A percentile compares a stretch with the other conserved stretches of the same genome.
Evolutionary conservation across 202 grass and related monocot genomes (phyloP).

Genomic region (Setaria viridis): DNA sequence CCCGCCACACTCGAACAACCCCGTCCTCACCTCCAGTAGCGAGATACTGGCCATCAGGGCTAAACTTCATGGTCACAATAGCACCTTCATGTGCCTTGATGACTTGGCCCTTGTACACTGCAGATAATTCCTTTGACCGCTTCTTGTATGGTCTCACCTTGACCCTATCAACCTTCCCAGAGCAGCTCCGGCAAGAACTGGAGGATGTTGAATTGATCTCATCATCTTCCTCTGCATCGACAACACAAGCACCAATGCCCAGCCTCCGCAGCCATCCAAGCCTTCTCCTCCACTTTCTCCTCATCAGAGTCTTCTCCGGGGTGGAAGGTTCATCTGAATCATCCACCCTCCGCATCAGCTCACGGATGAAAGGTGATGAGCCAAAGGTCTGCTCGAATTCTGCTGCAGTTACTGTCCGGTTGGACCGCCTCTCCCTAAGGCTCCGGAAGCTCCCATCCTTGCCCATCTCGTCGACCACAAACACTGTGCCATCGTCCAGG

Average conservation of each 20-base stretch:
- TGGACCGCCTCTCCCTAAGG: conserved; percentile 60
- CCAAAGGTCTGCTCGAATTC: conserved; percentile 73
- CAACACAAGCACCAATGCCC: conserved; percentile 63
- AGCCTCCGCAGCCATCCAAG: conserved; percentile 78
- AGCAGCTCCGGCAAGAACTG: conserved; percentile 46
- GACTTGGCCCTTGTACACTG: conserved; percentile 73
- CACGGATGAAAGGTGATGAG: conserved; percentile 71
- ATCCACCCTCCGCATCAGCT: conserved; percentile 63
- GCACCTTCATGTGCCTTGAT: conserved; percentile 84
- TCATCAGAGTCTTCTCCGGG: conserved; percentile 40
- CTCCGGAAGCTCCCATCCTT: conserved; percentile 64
- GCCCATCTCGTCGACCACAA: conserved; percentile 64
- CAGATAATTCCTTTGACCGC: conserved; percentile 80
- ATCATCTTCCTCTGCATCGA: conserved; percentile 53
- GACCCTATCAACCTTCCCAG: conserved; percentile 56
- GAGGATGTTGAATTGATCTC: conserved; percentile 58
- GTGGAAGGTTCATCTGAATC: conserved; percentile 50
- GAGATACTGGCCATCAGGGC: conserved; percentile 72
- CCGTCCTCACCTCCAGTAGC: conserved; percentile 89
- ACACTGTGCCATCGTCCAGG: conserved; percentile 78
- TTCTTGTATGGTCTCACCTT: conserved; percentile 83
- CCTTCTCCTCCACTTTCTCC: conserved; percentile 27
- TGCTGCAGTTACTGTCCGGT: conserved; percentile 51
- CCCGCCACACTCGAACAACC: conserved; percentile 73
- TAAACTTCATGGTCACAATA: conserved; percentile 79